Base-by-base conservation (phyloP, 805 yeast genomes). In the Candida tallmaniae region DNA sequence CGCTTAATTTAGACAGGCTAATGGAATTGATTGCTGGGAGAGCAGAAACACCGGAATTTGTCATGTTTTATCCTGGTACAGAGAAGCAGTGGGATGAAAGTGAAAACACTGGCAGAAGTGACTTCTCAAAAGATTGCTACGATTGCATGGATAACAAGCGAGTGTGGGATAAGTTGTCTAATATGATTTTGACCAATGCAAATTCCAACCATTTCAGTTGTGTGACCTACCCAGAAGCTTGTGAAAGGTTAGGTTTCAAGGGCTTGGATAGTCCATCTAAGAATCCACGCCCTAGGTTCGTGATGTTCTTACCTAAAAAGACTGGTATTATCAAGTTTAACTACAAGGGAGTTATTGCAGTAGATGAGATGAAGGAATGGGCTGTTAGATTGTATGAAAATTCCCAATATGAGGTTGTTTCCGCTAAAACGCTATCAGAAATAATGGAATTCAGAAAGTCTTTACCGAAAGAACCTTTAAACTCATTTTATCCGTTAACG, bases 31-130 rank as follows among this genome's bases (percentile, higher is more conserved):
- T 81, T 7, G 72, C 73, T 0, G 85, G 86, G 1, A 63, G 70
- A 12, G 50, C 50, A 5, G 51, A 56, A 1, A 57, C 59, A 18
- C 84, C 90, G 2, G 56, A 64, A 35, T 58, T 83, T 41, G 66
- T 83, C 3, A 70, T 83, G 11, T 78, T 83, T 40, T 82, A 83
- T 76, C 88, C 89, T 2, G 57, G 78, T 3, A 54, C 68, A 4
- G 64, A 68, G 29, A 54, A 70, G 19, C 60, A 72, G 36, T 56
- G 65, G 47, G 50, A 54, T 14, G 44, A 48, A 11, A 48, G 52
- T 10, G 67, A 62, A 15, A 42, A 45, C 14, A 47, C 53, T 4
- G 55, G 56, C 4, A 63, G 63, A 34, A 46, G 47, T n/a, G 48
- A 57, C 4, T 75, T 72, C 36, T 46, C 54, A 10, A 44, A 48